Conservation (phyloP, 345 rosid genomes). For the Cardiospermum halicacabum region DNA sequence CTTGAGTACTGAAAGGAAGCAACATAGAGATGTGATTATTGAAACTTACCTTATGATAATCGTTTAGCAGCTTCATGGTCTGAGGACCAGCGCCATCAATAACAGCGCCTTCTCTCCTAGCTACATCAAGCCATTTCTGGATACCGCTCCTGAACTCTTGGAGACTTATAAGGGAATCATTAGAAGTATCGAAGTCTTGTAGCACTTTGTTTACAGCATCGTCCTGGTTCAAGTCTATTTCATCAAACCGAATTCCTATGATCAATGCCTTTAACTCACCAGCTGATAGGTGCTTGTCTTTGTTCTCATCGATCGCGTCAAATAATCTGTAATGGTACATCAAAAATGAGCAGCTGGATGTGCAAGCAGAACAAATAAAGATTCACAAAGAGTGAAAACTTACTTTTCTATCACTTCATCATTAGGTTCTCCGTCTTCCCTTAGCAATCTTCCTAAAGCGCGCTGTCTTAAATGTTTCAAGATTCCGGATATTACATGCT, state of each 20-base stretch:
- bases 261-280: slow-evolving; percentile 64
- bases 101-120: slow-evolving; percentile 37
- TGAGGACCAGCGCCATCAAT: slow-evolving; percentile 37
- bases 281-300: slow-evolving; percentile 37
- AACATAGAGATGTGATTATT: neutral
- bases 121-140: slow-evolving; percentile 45
- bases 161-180: slow-evolving; percentile 28
- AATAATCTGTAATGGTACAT: slow-evolving; percentile 53
- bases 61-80: slow-evolving; percentile 40
- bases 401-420: slow-evolving; percentile 41
- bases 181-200: slow-evolving; percentile 60
- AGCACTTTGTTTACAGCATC: slow-evolving; percentile 63
- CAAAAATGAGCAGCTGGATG: neutral
- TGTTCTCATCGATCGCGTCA: slow-evolving; percentile 50
- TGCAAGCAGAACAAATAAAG: neutral
- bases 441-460: slow-evolving; percentile 62
- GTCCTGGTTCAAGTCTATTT: slow-evolving; percentile 56
- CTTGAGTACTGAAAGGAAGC: neutral
- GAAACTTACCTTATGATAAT: slow-evolving; percentile 47
- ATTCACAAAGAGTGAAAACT: slow-evolving; percentile 17
- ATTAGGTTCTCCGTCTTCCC: slow-evolving; percentile 60
- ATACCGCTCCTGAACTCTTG: slow-evolving; percentile 56
- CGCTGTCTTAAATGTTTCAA: slow-evolving; percentile 55
- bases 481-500: slow-evolving; percentile 70
- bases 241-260: slow-evolving; percentile 74